These are phyloP conservation scores for Cutaneotrichosporon mucoides DNA, from an alignment of 1,284 basidiomycete genomes.

Conservation along the genomic window DNA sequence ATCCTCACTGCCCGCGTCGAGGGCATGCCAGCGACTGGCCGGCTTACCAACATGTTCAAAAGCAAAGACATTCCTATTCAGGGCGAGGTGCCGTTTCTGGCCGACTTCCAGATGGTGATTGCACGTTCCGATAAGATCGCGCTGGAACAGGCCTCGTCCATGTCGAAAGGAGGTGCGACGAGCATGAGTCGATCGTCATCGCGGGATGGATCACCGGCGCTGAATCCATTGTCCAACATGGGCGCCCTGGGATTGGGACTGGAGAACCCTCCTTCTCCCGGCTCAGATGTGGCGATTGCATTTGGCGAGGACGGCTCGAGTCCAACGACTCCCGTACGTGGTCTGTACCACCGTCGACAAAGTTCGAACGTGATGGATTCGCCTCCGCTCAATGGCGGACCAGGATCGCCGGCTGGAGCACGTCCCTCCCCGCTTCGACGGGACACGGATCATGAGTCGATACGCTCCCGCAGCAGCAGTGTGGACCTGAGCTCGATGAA, in stretches of 20 bases:
- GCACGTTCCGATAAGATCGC: conserved; percentile 35
- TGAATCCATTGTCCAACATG: background rate
- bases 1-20: conserved; percentile 33
- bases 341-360: conserved; percentile 19
- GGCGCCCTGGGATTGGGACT: background rate
- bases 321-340: background rate
- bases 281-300: conserved; percentile 11
- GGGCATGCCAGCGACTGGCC: conserved; percentile 12
- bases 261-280: conserved; percentile 2
- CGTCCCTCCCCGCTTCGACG: conserved; percentile 11
- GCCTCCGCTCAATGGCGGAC: background rate
- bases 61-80: conserved; percentile 10
- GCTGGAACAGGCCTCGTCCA: conserved; percentile 9
- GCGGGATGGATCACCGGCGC: conserved; percentile 3
- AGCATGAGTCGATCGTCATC: conserved; percentile 7
- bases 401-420: background rate
- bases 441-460: conserved; percentile 7
- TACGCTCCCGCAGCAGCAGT: conserved; percentile 11
- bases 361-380: conserved; percentile 8
- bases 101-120: conserved; percentile 37
- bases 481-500: background rate
- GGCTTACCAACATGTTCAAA: conserved; percentile 14
- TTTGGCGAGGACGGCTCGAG: conserved; percentile 7
- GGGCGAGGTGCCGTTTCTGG: conserved; percentile 26
- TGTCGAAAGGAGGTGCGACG: background rate